These are phyloP conservation scores for Sextonia rubra DNA, from an alignment of 164 flowering plant species.

Conservation along the genomic window DNA sequence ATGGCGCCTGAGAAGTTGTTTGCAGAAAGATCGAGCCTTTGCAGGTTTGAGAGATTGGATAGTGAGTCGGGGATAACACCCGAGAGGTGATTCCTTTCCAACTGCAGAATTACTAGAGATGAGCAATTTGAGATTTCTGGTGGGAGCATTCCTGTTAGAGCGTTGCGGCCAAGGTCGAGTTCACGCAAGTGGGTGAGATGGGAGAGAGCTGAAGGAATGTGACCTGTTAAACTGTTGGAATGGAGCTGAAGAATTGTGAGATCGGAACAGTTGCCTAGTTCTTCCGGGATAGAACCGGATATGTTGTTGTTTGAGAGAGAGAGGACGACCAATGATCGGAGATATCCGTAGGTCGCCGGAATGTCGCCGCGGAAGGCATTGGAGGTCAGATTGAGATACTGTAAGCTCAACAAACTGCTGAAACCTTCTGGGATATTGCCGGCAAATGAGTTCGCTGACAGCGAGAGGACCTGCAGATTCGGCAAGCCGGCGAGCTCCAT, in stretches of 20 bases:
- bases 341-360: constrained; percentile 55
- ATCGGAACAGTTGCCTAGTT: constrained; percentile 50
- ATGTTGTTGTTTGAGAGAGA: constrained; percentile 46
- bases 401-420: constrained; percentile 52
- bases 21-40: constrained; percentile 39
- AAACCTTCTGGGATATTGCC: constrained; percentile 72
- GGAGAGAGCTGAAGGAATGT: constrained; percentile 39
- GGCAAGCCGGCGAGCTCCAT: constrained; percentile 68
- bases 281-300: constrained; percentile 44
- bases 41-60: constrained; percentile 33
- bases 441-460: constrained; percentile 47
- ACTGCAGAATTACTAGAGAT: constrained; percentile 24
- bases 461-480: constrained; percentile 43
- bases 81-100: constrained; percentile 42
- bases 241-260: constrained; percentile 50
- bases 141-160: constrained; percentile 41
- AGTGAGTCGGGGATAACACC: constrained; percentile 50
- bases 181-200: constrained; percentile 38
- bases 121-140: constrained; percentile 33
- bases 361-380: constrained; percentile 51
- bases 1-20: constrained; percentile 51
- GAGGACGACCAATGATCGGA: constrained; percentile 35
- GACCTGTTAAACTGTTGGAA: constrained; percentile 39
- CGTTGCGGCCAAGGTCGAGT: constrained; percentile 52
- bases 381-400: constrained; percentile 45